A percentile compares a stretch with the other conserved stretches of the same genome.
Conservation (phyloP, 768 basidiomycete species). For the Collybiopsis luxurians region DNA sequence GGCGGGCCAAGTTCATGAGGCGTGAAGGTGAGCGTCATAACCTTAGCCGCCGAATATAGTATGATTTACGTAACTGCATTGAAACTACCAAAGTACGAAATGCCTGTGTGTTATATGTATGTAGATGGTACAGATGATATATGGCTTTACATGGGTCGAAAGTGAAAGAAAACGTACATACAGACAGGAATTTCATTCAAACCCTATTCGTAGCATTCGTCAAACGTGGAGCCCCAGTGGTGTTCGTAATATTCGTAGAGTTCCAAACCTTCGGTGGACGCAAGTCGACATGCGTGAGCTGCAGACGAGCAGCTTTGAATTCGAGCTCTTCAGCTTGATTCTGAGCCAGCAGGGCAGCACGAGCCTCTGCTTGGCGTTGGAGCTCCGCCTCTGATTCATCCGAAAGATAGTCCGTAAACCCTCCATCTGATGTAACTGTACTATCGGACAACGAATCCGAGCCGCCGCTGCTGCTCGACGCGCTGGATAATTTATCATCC, state of each 20-base stretch:
- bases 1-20: conserved; percentile 82
- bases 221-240: conserved; percentile 16
- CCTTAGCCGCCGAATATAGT: too few relatives aligned
- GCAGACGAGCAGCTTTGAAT: conserved; percentile 77
- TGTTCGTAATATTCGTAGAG: conserved; percentile 43
- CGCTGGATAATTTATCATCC: conserved; percentile 35
- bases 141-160: not conserved
- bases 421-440: conserved; percentile 82
- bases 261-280: conserved; percentile 79
- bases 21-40: conserved; percentile 7
- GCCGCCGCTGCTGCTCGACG: conserved; percentile 60
- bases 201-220: conserved; percentile 5
- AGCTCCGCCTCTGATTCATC: conserved; percentile 90
- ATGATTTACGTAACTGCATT: not conserved
- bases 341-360: conserved; percentile 75
- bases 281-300: conserved; percentile 70
- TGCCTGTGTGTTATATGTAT: too few relatives aligned
- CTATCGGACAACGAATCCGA: conserved; percentile 68
- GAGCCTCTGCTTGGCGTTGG: conserved; percentile 81
- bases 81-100: too few relatives aligned
- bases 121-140: conserved; percentile 6
- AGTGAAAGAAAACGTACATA: not conserved
- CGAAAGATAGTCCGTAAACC: conserved; percentile 88
- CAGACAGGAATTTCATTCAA: too few relatives aligned
- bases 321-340: conserved; percentile 78